A percentile compares a stretch with the other conserved stretches of the same genome.
Evolutionary conservation across 306 rosid species (phyloP).

Genomic region (Cucumis hystrix): DNA sequence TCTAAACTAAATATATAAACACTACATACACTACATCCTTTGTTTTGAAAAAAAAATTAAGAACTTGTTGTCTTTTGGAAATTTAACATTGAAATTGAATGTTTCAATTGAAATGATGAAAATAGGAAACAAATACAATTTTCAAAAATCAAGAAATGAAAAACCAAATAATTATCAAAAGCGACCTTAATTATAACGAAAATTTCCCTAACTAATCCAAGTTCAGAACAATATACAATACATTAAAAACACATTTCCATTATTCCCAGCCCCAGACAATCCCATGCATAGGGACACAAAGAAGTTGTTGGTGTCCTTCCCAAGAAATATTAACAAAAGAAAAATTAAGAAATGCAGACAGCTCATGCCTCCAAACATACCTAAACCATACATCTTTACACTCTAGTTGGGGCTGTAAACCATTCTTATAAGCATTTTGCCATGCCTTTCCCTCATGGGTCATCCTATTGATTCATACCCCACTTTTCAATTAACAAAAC

Average conservation of each 20-base stretch:
- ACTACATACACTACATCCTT: too few relatives aligned
- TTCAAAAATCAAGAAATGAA: too few relatives aligned
- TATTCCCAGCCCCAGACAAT: neutral
- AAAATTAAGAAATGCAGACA: neutral
- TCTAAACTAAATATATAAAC: too few relatives aligned
- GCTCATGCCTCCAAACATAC: neutral
- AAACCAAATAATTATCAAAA: too few relatives aligned
- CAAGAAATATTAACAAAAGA: neutral
- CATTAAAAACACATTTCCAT: neutral
- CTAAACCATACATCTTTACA: neutral
- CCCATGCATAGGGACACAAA: neutral
- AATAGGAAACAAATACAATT: too few relatives aligned
- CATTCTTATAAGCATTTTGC: neutral
- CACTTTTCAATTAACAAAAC: neutral
- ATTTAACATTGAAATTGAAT: too few relatives aligned
- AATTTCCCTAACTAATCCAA: neutral
- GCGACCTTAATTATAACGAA: too few relatives aligned
- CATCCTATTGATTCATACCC: neutral
- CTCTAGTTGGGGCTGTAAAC: conserved; percentile 2
- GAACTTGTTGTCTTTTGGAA: too few relatives aligned
- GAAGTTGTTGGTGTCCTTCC: neutral
- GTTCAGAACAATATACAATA: neutral
- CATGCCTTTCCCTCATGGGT: conserved; percentile 1
- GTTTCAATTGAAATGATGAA: too few relatives aligned
- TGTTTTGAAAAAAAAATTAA: too few relatives aligned